Base-by-base conservation (phyloP, 805 yeast species). In the Candida khao-thaluensis region DNA sequence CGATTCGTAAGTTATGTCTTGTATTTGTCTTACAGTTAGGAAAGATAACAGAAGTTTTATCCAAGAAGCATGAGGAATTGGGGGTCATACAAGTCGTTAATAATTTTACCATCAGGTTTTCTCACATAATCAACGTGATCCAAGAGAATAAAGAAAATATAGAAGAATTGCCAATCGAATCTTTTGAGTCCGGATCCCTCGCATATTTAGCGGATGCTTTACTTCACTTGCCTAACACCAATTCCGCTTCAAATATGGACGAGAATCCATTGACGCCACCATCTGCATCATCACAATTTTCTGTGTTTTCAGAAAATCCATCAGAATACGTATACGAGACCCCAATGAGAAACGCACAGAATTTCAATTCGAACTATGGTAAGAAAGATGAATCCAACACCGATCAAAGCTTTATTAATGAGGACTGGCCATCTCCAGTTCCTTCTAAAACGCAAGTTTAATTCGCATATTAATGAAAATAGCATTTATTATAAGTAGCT, bases 21-120 rank as follows among this genome's bases (percentile, higher is more conserved):
- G 10, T 71, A 61, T 58, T 77, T 40, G 56, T 71, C 30, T 60
- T 62, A 36, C 71, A 71, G 23, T 59, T 76, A 27, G 51, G 65
- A 35, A 59, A 64, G 41, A 72, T 76, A 17, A 71, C 80, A 2
- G 82, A 77, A 41, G 78, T 76, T 11, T 56, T 77, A 23, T 53
- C 68, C 21, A 74, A 72, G 40, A 77, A 77, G 52, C 73, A 76
- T 49, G 64, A 73, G 25, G 64, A 62, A 21, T 52, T 75, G 35
- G 82, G 82, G 1, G 82, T 77, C 9, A 65, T 74, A 25, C 9
- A 22, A 22, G 24, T 22, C 10, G 24, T 22, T 5, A 21, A 21
- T 22, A 49, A 53, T 45, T 42, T 48, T 54, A 35, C 55, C 23
- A 33, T 39, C 17, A 35, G 51, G 15, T 42, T 33, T 25, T 28